Percentiles rank a stretch among this genome's conserved stretches.
These are phyloP conservation scores for Blastomyces silverae DNA, from an alignment of 2,329 filamentous ascomycete genomes.

Conservation along the genomic window DNA sequence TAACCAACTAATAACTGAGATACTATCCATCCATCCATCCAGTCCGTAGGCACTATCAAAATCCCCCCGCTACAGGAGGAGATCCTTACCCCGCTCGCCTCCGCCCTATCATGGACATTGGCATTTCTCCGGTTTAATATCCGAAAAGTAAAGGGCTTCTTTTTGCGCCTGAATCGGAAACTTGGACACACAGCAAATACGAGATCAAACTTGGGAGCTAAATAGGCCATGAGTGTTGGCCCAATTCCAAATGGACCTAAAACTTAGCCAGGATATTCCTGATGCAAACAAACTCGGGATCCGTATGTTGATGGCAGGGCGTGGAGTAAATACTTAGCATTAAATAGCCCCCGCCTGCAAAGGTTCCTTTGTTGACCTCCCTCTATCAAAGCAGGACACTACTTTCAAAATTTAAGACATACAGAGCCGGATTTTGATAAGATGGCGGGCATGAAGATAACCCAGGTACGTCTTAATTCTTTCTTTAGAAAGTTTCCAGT, in stretches of 20 bases:
- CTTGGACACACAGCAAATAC: too few species aligned
- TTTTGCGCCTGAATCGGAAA: too few species aligned
- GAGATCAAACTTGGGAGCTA: too few species aligned
- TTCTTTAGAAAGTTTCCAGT: too few species aligned
- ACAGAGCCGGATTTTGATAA: not conserved
- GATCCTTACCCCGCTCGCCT: not conserved
- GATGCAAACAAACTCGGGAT: too few species aligned
- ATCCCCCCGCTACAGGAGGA: not conserved
- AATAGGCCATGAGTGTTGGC: too few species aligned
- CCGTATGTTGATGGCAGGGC: not conserved
- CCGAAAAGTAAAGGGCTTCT: too few species aligned
- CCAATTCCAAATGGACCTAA: too few species aligned
- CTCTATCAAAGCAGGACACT: not conserved
- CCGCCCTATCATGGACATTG: not conserved
- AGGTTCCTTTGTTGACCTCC: not conserved
- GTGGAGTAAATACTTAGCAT: too few species aligned
- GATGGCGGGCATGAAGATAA: conserved; percentile 29
- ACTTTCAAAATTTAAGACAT: not conserved
- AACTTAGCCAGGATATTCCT: too few species aligned
- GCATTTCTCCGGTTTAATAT: not conserved
- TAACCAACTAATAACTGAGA: not conserved
- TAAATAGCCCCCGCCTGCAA: too few species aligned
- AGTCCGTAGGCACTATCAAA: not conserved
- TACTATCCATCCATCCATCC: not conserved
- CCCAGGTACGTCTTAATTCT: conserved; percentile 26